Percentiles rank a stretch among this genome's conserved stretches.
Evolutionary conservation across 352 stramenopile genomes (phyloP).

Genomic region (Aphanomyces astaci): DNA sequence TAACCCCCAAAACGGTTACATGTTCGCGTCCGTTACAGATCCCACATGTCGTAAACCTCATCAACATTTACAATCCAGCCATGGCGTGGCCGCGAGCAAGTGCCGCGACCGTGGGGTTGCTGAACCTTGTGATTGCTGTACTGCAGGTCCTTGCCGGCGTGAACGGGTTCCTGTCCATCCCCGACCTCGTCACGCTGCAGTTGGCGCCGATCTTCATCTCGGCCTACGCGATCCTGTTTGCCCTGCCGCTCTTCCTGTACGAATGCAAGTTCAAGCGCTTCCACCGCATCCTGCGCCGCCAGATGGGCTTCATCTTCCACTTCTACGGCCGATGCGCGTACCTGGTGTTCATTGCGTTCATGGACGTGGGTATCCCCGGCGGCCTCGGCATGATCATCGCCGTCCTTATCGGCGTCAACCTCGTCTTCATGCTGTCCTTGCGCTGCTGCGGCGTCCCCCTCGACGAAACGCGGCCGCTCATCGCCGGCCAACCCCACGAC

Average conservation of each 20-base stretch:
- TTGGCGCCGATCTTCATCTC: conserved; percentile 39
- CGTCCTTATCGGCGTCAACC: neutral
- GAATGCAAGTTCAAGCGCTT: conserved; percentile 43
- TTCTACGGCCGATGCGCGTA: conserved; percentile 42
- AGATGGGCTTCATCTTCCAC: conserved; percentile 55
- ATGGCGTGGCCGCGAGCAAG: conserved; percentile 9
- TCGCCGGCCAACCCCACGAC: neutral
- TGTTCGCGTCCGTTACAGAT: too few species aligned
- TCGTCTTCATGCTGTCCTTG: conserved; percentile 18
- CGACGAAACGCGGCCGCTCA: neutral
- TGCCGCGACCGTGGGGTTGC: conserved; percentile 20
- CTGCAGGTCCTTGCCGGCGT: conserved; percentile 37
- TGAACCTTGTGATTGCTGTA: conserved; percentile 40
- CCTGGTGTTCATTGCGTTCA: conserved; percentile 46
- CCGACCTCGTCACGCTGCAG: conserved; percentile 34
- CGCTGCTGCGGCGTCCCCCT: conserved; percentile 1
- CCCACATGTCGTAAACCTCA: too few species aligned
- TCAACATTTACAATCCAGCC: too few species aligned
- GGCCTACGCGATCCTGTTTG: conserved; percentile 44
- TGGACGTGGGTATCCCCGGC: conserved; percentile 45
- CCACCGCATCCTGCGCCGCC: conserved; percentile 37
- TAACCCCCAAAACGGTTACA: too few species aligned
- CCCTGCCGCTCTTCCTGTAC: conserved; percentile 39
- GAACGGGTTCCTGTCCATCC: conserved; percentile 30
- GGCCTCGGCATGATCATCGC: neutral